Conservation (phyloP, 805 yeast genomes). For the Suhomyces sp. region DNA sequence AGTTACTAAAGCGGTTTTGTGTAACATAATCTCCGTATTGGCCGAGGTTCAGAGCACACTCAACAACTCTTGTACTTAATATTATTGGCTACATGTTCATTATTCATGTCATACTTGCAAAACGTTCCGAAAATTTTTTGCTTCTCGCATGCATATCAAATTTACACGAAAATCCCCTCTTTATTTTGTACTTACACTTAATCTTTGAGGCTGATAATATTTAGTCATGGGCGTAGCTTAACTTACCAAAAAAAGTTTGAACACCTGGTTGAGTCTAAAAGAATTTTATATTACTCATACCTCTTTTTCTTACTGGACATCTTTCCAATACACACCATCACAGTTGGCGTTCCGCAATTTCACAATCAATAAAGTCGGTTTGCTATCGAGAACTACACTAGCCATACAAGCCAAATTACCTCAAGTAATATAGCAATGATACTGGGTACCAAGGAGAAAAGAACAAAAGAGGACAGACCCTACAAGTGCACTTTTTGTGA, state of each 20-base stretch:
- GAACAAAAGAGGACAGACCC: constrained; percentile 40
- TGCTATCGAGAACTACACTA: not conserved
- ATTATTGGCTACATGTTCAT: not conserved
- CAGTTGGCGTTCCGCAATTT: not conserved
- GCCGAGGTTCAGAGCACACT: not conserved
- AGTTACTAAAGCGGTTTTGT: not conserved
- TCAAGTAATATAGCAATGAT: not conserved
- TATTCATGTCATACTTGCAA: not conserved
- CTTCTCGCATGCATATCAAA: not conserved
- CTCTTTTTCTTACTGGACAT: not conserved
- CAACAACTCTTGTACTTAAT: not conserved
- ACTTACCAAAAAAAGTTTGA: not conserved
- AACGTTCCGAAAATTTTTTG: not conserved
- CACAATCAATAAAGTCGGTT: not conserved
- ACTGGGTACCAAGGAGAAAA: constrained; percentile 12
- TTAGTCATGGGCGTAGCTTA: not conserved
- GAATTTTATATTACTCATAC: not conserved
- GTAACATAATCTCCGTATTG: not conserved
- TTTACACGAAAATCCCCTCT: not conserved
- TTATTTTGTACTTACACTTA: not conserved
- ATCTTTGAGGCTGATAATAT: not conserved
- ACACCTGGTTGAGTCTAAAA: not conserved
- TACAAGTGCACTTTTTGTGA: constrained; percentile 73
- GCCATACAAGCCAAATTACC: not conserved
- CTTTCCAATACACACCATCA: not conserved